A percentile compares a stretch with the other conserved stretches of the same genome.
These are phyloP conservation scores for Tylopilus vinaceipallidus DNA, from an alignment of 768 basidiomycete species.

Conservation along the genomic window DNA sequence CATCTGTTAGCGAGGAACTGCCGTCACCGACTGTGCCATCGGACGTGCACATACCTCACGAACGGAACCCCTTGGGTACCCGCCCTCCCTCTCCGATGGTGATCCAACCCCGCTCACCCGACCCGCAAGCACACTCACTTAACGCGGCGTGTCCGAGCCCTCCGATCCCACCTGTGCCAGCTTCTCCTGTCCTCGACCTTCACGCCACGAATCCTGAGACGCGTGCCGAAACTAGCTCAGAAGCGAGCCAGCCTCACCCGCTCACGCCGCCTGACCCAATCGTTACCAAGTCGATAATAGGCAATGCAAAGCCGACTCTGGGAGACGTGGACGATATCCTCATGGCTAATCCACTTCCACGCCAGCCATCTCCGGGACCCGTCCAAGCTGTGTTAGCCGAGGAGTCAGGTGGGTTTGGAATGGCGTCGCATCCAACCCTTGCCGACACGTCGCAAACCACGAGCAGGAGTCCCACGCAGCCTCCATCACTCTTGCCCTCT, in stretches of 20 bases:
- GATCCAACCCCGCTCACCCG: not conserved
- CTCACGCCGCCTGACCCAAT: not conserved
- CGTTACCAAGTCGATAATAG: not conserved
- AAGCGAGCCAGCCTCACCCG: not conserved
- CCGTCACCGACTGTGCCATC: too few species aligned
- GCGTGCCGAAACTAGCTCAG: not conserved
- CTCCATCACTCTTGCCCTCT: constrained; percentile 1
- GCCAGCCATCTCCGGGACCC: constrained; percentile 5
- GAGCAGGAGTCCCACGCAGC: constrained; percentile 16
- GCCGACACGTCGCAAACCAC: constrained; percentile 2
- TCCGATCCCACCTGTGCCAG: not conserved
- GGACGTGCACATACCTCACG: not conserved
- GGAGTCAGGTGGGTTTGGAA: not conserved
- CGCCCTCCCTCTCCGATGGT: not conserved
- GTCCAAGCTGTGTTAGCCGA: not conserved
- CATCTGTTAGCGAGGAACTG: not conserved
- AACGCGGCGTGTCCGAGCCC: not conserved
- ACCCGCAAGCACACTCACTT: not conserved
- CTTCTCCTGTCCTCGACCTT: constrained; percentile 8
- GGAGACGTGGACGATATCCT: not conserved
- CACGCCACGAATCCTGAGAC: constrained; percentile 2
- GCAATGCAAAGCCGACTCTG: not conserved
- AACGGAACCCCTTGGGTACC: not conserved
- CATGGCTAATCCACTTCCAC: not conserved
- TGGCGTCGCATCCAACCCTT: not conserved